phyloP scores from a whole-genome alignment of 2,329 filamentous ascomycete species.

The Phyllosticta citrichinensis region DNA sequence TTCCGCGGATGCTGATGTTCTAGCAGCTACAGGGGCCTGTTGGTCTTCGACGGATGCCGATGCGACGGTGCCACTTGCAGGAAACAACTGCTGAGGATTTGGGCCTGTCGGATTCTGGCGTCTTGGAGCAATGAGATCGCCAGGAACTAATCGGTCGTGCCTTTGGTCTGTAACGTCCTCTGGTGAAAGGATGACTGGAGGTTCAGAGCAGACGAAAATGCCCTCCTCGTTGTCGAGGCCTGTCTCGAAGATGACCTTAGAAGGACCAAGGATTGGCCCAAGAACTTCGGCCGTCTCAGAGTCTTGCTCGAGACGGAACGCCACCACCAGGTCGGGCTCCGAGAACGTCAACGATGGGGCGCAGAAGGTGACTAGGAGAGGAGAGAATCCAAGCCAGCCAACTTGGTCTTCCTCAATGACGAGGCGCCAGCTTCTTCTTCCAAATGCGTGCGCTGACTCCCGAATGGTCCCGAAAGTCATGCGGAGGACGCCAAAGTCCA shows the following conservation, averaged over 20 bases:
- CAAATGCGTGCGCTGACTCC: neutral
- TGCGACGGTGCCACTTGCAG: too few relatives aligned
- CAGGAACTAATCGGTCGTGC: neutral
- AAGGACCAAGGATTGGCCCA: neutral
- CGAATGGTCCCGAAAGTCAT: neutral
- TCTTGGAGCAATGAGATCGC: neutral
- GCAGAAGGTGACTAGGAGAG: neutral
- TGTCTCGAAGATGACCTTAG: neutral
- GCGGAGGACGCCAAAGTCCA: neutral
- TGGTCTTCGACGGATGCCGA: too few relatives aligned
- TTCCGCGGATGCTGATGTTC: too few relatives aligned
- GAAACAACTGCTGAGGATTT: too few relatives aligned
- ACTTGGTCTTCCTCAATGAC: neutral
- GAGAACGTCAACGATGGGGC: neutral
- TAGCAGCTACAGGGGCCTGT: too few relatives aligned
- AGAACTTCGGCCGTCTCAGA: neutral
- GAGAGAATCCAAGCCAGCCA: neutral
- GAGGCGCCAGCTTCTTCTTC: neutral
- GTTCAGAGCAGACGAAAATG: neutral
- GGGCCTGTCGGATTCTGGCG: neutral
- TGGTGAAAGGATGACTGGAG: neutral
- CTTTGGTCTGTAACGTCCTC: neutral
- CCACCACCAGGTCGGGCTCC: neutral
- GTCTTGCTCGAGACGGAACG: neutral
- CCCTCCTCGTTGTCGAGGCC: neutral